Evolutionary conservation across 2,329 filamentous ascomycete species (phyloP).

Genomic region (Fusarium devonianum): DNA sequence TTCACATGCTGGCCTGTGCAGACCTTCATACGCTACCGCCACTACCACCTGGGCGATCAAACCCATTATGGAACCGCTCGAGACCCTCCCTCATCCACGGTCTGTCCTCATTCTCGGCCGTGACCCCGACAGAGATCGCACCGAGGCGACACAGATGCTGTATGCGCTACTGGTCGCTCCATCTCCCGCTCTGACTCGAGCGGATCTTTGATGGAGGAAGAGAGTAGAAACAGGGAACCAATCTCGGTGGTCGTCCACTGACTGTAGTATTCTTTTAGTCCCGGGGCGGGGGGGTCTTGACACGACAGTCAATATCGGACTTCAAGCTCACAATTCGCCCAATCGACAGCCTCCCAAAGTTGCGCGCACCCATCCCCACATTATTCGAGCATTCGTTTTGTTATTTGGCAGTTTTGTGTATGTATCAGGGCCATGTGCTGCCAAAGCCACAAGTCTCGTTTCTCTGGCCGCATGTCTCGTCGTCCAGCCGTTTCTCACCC

Average conservation of each 20-base stretch:
- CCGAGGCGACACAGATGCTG: too few relatives aligned
- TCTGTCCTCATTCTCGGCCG: conserved; percentile 7
- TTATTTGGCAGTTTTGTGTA: conserved; percentile 20
- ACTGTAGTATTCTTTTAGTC: conserved; percentile 24
- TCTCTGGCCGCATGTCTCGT: conserved; percentile 1
- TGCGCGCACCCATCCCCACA: conserved; percentile 27
- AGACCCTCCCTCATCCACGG: conserved; percentile 14
- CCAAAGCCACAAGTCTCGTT: conserved; percentile 6
- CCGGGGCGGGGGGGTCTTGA: conserved; percentile 28
- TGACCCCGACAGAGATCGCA: too few relatives aligned
- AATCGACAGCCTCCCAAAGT: too few relatives aligned
- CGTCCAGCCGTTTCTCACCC: conserved; percentile 15
- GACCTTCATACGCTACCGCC: conserved; percentile 18
- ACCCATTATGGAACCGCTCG: conserved; percentile 10
- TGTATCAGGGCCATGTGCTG: conserved; percentile 20
- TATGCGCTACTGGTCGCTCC: too few relatives aligned
- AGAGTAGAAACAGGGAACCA: conserved; percentile 19
- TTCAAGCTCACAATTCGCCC: conserved; percentile 27
- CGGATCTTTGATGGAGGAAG: too few relatives aligned
- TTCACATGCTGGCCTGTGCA: conserved; percentile 22
- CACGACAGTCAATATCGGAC: conserved; percentile 38
- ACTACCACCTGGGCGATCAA: conserved; percentile 24
- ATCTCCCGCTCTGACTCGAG: not conserved
- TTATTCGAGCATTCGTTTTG: conserved; percentile 13
- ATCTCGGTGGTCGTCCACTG: conserved; percentile 29